Percentiles rank a stretch among this genome's conserved stretches.
Conservation (phyloP, 306 rosid genomes). For the Betula pendula region DNA sequence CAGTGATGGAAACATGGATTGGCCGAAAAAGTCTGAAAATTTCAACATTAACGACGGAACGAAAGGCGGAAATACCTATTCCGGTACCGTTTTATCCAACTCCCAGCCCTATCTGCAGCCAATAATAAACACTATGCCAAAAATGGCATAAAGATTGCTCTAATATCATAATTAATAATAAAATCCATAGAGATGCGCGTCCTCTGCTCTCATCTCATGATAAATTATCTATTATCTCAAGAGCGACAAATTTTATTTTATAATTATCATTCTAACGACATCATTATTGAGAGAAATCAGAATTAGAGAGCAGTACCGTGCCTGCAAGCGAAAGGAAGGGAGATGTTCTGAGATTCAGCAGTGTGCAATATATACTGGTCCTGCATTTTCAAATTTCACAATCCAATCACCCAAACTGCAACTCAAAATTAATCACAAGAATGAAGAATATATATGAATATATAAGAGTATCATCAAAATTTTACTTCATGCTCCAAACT, state of each 20-base stretch:
- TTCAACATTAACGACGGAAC: no score
- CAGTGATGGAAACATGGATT: no score
- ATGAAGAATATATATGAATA: neutral
- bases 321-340: constrained; percentile 99
- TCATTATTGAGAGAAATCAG: neutral
- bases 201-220: neutral
- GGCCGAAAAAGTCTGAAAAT: no score
- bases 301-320: constrained; percentile 71
- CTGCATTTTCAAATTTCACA: constrained; percentile 46
- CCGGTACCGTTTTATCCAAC: no score
- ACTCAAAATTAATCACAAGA: neutral
- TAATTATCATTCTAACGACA: neutral
- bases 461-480: neutral
- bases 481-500: neutral
- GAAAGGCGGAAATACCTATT: no score
- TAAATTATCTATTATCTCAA: neutral
- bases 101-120: no score
- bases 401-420: neutral
- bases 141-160: no score
- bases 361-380: constrained; percentile 94
- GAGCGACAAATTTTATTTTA: neutral
- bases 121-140: no score
- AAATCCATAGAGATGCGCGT: neutral
- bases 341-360: constrained; percentile 81
- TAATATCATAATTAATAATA: neutral